Base-by-base conservation (phyloP, 495 filamentous ascomycete genomes). In the Apiosordaria backusii region DNA sequence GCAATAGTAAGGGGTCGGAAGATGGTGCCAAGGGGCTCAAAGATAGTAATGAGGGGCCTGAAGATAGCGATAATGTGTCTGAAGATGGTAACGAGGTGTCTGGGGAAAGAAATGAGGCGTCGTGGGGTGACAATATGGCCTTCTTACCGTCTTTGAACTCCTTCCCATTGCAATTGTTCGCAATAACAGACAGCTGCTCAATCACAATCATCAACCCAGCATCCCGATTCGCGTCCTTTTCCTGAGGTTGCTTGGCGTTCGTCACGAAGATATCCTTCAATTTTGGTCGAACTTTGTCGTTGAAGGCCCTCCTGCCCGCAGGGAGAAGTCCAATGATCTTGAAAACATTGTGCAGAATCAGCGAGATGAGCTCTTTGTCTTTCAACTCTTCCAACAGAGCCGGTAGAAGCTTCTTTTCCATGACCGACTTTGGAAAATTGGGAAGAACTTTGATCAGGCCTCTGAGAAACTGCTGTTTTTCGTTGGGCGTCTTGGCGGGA, bases 401-500 rank as follows among this genome's bases (percentile, higher is more conserved):
- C 0, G 91, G 93, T 0, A 99, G 81, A 1, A 99, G 80, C 76
- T 99, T 99, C 78, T 92, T 97, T 71, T 97, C 95, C 75, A 99
- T 83, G 0, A 98, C 93, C 0, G 91, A 90, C 53, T 89, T 91
- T 21, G 95, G 95, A 70, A 99, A 99, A 35, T 94, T 92, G 1
- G 89, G 87, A 6, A 98, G 76, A 4, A 98, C 92, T 24, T 90
- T 88, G 62, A 90, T 88, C 26, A 99, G 79, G 0, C 96, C 96
- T 60, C 92, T 85, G 83, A 99, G 85, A 74, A 99, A 99, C 65
- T 92, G 87, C 0, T 90, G 82, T 74, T 98, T 99, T 72, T 99
- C 96, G 71, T 86, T 90, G 0, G 90, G 84, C 3, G 92, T 97
- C 78, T 99, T 99, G 50, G 92, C 89, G 1, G 95, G 93, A 61